phyloP scores from a whole-genome alignment of 2,329 filamentous ascomycete species.

The Pseudogymnoascus verrucosus region DNA sequence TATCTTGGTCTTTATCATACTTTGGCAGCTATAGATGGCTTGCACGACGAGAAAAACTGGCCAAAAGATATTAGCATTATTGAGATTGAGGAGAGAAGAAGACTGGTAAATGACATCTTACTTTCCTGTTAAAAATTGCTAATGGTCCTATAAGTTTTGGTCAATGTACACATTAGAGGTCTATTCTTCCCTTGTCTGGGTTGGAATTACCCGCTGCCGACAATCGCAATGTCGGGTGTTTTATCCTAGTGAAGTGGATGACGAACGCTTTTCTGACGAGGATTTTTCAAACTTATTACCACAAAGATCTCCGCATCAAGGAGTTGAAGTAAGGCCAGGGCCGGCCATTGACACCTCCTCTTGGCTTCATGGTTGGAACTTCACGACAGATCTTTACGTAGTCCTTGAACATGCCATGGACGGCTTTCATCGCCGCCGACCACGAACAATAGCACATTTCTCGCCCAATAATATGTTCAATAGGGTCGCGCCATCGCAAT shows the following conservation, averaged over 20 bases:
- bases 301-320: slow-evolving; percentile 11
- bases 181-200: slow-evolving; percentile 45
- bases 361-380: slow-evolving; percentile 51
- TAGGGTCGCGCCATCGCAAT: slow-evolving; percentile 11
- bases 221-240: slow-evolving; percentile 39
- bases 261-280: slow-evolving; percentile 34
- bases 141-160: slow-evolving; percentile 37
- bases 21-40: slow-evolving; percentile 38
- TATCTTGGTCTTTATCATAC: slow-evolving; percentile 44
- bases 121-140: background rate
- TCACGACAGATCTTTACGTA: slow-evolving; percentile 48
- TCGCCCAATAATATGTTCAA: slow-evolving; percentile 12
- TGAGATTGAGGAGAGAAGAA: slow-evolving; percentile 41
- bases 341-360: slow-evolving; percentile 21
- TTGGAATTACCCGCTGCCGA: slow-evolving; percentile 36
- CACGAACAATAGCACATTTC: background rate
- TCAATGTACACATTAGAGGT: slow-evolving; percentile 50
- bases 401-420: slow-evolving; percentile 42
- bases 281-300: background rate
- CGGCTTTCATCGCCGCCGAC: slow-evolving; percentile 14
- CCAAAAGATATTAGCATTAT: slow-evolving; percentile 36
- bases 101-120: slow-evolving; percentile 31
- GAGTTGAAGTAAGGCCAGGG: slow-evolving; percentile 20
- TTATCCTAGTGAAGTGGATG: slow-evolving; percentile 41
- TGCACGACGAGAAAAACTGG: slow-evolving; percentile 49